phyloP scores from a whole-genome alignment of 225 moss, liverwort and hornwort genomes.

The Marchantia polymorpha region DNA sequence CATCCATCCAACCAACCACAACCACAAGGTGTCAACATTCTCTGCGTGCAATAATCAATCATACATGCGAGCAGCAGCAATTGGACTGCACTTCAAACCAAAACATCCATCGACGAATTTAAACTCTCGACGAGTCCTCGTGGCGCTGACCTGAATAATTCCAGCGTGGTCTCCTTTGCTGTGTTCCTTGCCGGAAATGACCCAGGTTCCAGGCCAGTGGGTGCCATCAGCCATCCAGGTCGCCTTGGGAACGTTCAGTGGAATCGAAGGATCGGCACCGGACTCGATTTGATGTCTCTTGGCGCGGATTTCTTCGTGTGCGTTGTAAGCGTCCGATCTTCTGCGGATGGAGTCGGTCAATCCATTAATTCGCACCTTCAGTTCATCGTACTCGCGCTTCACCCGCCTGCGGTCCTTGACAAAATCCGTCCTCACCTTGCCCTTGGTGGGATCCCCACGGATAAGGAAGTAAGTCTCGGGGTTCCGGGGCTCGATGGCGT shows the following conservation, averaged over 20 bases:
- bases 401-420: constrained; percentile 71
- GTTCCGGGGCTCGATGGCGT: constrained; percentile 71
- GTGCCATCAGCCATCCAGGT: constrained; percentile 87
- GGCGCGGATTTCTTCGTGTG: constrained; percentile 69
- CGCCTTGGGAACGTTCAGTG: constrained; percentile 61
- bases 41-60: too few relatives aligned
- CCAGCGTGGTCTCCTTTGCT: constrained; percentile 75
- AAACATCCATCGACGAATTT: not conserved
- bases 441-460: constrained; percentile 67
- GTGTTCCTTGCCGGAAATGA: constrained; percentile 60
- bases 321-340: constrained; percentile 69
- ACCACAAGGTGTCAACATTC: not conserved
- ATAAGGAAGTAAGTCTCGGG: constrained; percentile 68
- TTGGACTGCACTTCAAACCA: too few relatives aligned
- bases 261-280: constrained; percentile 54
- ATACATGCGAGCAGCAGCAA: too few relatives aligned
- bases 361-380: constrained; percentile 71
- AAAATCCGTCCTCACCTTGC: constrained; percentile 58
- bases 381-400: constrained; percentile 74
- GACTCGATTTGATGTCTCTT: constrained; percentile 63
- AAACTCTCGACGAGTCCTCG: too few relatives aligned
- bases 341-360: constrained; percentile 67
- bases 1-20: too few relatives aligned
- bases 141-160: constrained; percentile 56
- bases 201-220: constrained; percentile 84